phyloP scores from a whole-genome alignment of 2,329 filamentous ascomycete genomes.

The Epichloe sylvatica region DNA sequence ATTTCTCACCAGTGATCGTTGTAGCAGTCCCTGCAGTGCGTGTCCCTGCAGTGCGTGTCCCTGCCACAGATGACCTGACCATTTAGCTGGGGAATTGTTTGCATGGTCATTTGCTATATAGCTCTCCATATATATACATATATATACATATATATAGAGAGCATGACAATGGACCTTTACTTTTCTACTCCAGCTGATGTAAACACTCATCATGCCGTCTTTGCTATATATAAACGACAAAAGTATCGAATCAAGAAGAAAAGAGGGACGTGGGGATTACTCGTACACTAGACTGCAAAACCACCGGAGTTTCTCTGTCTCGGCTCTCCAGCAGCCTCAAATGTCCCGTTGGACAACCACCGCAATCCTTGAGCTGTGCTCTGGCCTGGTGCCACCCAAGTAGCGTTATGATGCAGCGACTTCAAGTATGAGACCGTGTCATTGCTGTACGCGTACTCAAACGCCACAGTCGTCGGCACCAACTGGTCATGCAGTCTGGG shows the following conservation, averaged over 20 bases:
- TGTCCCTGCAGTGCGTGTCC: no score
- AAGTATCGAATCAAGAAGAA: neutral
- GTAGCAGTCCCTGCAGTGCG: neutral
- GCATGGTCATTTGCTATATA: no score
- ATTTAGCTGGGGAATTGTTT: no score
- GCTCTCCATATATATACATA: no score
- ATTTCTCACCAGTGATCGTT: neutral
- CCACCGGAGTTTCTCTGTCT: slow-evolving; percentile 63
- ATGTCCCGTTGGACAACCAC: slow-evolving; percentile 46
- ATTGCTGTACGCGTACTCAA: slow-evolving; percentile 64
- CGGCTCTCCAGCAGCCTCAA: slow-evolving; percentile 75
- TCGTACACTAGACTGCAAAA: slow-evolving; percentile 28
- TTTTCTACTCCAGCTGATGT: no score
- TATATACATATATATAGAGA: no score
- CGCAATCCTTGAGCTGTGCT: slow-evolving; percentile 64
- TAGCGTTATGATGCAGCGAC: slow-evolving; percentile 57
- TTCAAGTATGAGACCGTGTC: slow-evolving; percentile 52
- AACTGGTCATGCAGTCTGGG: slow-evolving; percentile 76
- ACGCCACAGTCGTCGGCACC: slow-evolving; percentile 49
- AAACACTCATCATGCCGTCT: no score
- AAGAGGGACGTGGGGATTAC: neutral
- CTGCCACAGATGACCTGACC: no score
- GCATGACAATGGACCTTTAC: no score
- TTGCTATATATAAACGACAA: no score
- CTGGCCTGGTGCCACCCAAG: slow-evolving; percentile 49